A percentile compares a stretch with the other conserved stretches of the same genome.
These are phyloP conservation scores for Cichorium intybus DNA, from an alignment of 140 eudicot species.

Conservation along the genomic window DNA sequence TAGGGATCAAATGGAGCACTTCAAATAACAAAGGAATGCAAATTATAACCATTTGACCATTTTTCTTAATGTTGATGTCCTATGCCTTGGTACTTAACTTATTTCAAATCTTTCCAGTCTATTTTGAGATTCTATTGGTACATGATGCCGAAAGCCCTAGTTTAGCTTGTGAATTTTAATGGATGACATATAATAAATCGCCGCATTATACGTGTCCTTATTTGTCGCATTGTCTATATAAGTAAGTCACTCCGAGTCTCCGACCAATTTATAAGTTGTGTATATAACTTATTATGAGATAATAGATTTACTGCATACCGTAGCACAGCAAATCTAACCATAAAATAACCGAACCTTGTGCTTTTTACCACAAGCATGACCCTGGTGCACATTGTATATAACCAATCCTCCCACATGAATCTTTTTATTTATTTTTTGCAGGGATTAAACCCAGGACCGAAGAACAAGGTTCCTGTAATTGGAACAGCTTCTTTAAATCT, in stretches of 20 bases:
- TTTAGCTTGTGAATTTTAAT: conserved; percentile 1
- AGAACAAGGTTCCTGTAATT: conserved; percentile 34
- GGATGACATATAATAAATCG: not conserved
- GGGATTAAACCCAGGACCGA: conserved; percentile 52
- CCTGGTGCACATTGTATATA: no score
- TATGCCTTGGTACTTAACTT: conserved; percentile 14
- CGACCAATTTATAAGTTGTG: not conserved
- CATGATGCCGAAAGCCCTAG: conserved; percentile 21
- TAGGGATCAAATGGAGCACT: conserved; percentile 1
- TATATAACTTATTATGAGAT: conserved; percentile 4
- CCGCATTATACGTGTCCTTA: conserved; percentile 5
- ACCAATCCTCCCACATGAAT: not conserved
- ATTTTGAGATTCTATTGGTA: conserved; percentile 1
- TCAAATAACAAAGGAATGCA: conserved; percentile 1
- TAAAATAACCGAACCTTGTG: not conserved
- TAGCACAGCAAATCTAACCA: not conserved
- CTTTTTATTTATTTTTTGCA: not conserved
- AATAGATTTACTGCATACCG: conserved; percentile 8
- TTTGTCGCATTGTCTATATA: conserved; percentile 5
- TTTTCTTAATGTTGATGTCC: conserved; percentile 16
- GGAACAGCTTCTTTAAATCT: conserved; percentile 65
- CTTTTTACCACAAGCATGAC: no score
- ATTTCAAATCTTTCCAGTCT: not conserved
- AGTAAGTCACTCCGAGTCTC: not conserved
- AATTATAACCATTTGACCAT: conserved; percentile 1